Conservation (phyloP, 805 yeast species). For the Ogataea wickerhamii region DNA sequence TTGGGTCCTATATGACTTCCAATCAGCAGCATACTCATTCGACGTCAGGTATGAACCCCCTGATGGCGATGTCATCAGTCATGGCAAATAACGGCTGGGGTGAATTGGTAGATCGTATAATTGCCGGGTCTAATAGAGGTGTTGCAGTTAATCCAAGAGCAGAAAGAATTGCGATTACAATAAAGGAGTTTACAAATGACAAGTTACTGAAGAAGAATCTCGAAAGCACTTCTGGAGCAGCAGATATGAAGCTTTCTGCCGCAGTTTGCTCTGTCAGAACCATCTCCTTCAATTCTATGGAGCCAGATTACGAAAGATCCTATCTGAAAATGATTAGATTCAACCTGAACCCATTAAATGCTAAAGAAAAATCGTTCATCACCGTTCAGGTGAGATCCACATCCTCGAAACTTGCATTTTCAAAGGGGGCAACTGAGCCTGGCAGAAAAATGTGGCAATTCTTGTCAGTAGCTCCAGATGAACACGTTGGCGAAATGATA, state of each 20-base stretch:
- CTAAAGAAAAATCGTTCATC: slow-evolving; percentile 38
- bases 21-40: slow-evolving; percentile 28
- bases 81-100: slow-evolving; percentile 80
- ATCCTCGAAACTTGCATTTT: slow-evolving; percentile 49
- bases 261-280: slow-evolving; percentile 67
- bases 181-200: slow-evolving; percentile 67
- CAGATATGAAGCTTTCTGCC: slow-evolving; percentile 29
- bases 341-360: slow-evolving; percentile 11
- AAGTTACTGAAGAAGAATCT: slow-evolving; percentile 12
- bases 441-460: slow-evolving; percentile 60
- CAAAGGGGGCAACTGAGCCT: slow-evolving; percentile 64
- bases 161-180: slow-evolving; percentile 61
- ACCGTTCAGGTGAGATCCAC: slow-evolving; percentile 54
- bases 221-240: slow-evolving; percentile 3
- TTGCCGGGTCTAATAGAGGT: slow-evolving; percentile 70
- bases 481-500: slow-evolving; percentile 67
- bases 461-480: slow-evolving; percentile 67
- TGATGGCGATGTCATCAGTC: slow-evolving; percentile 34
- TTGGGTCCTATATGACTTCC: slow-evolving; percentile 58
- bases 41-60: slow-evolving; percentile 32
- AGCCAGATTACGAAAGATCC: slow-evolving; percentile 55
- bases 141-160: slow-evolving; percentile 81
- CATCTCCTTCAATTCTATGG: slow-evolving; percentile 60
- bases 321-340: slow-evolving; percentile 55
- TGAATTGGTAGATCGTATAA: slow-evolving; percentile 72